These are phyloP conservation scores for Zopfia rhizophila DNA, from an alignment of 2,329 filamentous ascomycete species.

Conservation along the genomic window DNA sequence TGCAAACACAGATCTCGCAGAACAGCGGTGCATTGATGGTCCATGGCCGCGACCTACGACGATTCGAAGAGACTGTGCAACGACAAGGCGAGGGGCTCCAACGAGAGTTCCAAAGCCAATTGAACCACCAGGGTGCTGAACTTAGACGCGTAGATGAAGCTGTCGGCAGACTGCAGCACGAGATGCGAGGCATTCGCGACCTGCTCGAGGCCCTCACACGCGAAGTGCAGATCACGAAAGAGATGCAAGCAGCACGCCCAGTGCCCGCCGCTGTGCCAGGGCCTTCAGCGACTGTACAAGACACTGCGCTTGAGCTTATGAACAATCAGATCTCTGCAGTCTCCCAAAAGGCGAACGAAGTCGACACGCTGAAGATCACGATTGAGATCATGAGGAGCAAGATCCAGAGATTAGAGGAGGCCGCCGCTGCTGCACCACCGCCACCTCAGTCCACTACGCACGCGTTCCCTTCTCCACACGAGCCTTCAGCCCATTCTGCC, in stretches of 20 bases:
- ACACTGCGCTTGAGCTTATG: slow-evolving; percentile 57
- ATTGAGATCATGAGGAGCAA: slow-evolving; percentile 61
- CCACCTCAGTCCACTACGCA: slow-evolving; percentile 1
- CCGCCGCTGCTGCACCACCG: neutral
- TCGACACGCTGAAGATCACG: slow-evolving; percentile 59
- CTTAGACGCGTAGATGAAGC: slow-evolving; percentile 54
- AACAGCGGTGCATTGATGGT: slow-evolving; percentile 52
- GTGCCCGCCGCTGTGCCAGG: slow-evolving; percentile 8
- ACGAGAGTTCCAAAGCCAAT: slow-evolving; percentile 45
- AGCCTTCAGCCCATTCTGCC: slow-evolving; percentile 26
- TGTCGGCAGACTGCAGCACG: slow-evolving; percentile 52
- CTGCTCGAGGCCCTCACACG: slow-evolving; percentile 49
- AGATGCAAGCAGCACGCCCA: slow-evolving; percentile 30
- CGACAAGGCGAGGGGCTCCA: slow-evolving; percentile 51
- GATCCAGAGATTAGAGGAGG: slow-evolving; percentile 52
- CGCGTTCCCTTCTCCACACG: slow-evolving; percentile 7
- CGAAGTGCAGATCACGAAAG: slow-evolving; percentile 40
- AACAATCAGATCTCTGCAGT: slow-evolving; percentile 53
- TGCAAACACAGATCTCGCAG: slow-evolving; percentile 61
- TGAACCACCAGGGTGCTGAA: slow-evolving; percentile 40
- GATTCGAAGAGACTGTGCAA: slow-evolving; percentile 37
- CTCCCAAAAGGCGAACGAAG: slow-evolving; percentile 56
- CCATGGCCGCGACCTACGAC: slow-evolving; percentile 44
- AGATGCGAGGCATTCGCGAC: slow-evolving; percentile 52
- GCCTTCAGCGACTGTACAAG: slow-evolving; percentile 32